A percentile compares a stretch with the other conserved stretches of the same genome.
These are phyloP conservation scores for Wickerhamiella siamensis DNA, from an alignment of 805 yeast genomes.

Conservation along the genomic window DNA sequence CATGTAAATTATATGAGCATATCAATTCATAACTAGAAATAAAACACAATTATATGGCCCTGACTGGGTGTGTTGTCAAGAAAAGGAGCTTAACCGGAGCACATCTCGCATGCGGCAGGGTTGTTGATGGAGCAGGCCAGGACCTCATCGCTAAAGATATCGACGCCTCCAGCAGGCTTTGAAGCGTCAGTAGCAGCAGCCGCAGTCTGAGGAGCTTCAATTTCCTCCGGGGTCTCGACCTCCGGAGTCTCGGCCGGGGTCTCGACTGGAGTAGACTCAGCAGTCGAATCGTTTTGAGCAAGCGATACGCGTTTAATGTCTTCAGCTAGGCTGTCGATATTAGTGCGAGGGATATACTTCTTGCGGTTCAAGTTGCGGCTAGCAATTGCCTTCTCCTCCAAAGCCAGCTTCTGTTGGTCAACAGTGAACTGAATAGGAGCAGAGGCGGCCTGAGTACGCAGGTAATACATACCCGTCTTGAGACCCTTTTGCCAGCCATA, in stretches of 20 bases:
- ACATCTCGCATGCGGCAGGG: slow-evolving; percentile 97
- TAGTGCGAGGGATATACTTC: slow-evolving; percentile 15
- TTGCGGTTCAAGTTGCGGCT: slow-evolving; percentile 15
- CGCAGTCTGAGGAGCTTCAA: slow-evolving; percentile 5
- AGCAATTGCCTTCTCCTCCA: slow-evolving; percentile 9
- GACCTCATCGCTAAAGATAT: slow-evolving; percentile 83
- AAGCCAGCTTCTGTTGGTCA: slow-evolving; percentile 32
- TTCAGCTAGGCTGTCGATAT: slow-evolving; percentile 3
- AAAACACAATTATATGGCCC: not conserved
- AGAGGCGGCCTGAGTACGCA: slow-evolving; percentile 94
- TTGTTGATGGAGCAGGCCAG: slow-evolving; percentile 93
- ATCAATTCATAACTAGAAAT: not conserved
- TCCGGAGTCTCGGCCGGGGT: not conserved
- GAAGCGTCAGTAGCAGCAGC: slow-evolving; percentile 16
- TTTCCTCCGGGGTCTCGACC: slow-evolving; percentile 6
- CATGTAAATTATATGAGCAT: not conserved
- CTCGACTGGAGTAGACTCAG: not conserved
- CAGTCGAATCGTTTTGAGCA: slow-evolving; percentile 2
- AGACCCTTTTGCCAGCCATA: slow-evolving; percentile 98
- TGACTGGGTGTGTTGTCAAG: too few relatives aligned
- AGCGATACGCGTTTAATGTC: slow-evolving; percentile 5
- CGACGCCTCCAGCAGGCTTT: slow-evolving; percentile 37
- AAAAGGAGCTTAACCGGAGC: slow-evolving; percentile 58
- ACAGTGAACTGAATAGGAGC: slow-evolving; percentile 90
- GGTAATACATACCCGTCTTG: slow-evolving; percentile 96